Evolutionary conservation across 2,329 filamentous ascomycete species (phyloP), one percentile per base, ranked within the genome.

Genomic region (Diaporthe australafricana): DNA sequence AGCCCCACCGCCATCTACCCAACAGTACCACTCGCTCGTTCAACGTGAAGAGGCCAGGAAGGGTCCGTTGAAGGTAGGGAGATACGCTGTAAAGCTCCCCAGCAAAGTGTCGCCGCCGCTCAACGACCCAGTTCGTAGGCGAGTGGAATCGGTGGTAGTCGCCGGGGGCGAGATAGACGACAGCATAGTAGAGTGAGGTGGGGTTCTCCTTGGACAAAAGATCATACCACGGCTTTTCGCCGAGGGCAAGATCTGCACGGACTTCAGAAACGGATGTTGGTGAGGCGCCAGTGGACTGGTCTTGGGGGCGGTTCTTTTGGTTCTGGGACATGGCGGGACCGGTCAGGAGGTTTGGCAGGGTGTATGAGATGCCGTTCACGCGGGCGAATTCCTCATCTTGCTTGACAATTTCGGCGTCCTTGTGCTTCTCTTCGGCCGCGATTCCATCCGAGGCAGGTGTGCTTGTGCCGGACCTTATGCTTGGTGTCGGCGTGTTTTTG

Each of bases 61-160:
- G 87, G 0, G 94, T 97, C 75, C 94, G 92, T 81, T 98, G 95
- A 16, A 99, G 89, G 82, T 98, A 99, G 0, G 96, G 96, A 0
- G 94, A 97, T 5, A 99, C 96, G 68, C 93, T 96, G 86, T 94
- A 99, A 11, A 99, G 88, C 82, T 99, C 97, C 71, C 96, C 96
- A 0, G 96, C 95, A 80, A 99, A 99, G 84, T 99, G 96, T n/a
- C 96, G 93, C 53, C 97, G 91, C 75, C 92, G 92, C 83, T 98
- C 94, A 42, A 96, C 96, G 20, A 99, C 95, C 96, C 96, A 99
- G 77, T 94, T 93, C 2, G 94, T 92, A 0, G 96, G 96, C 1
- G 94, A 97, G 85, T 99, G 97, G 86, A 98, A 99, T 75, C 96
- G 94, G 84, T 99, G 96, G 84, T 99, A 99, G 84, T 99, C 97